Evolutionary conservation across 2,329 filamentous ascomycete genomes (phyloP).

Genomic region (Cladophialophora carrionii): DNA sequence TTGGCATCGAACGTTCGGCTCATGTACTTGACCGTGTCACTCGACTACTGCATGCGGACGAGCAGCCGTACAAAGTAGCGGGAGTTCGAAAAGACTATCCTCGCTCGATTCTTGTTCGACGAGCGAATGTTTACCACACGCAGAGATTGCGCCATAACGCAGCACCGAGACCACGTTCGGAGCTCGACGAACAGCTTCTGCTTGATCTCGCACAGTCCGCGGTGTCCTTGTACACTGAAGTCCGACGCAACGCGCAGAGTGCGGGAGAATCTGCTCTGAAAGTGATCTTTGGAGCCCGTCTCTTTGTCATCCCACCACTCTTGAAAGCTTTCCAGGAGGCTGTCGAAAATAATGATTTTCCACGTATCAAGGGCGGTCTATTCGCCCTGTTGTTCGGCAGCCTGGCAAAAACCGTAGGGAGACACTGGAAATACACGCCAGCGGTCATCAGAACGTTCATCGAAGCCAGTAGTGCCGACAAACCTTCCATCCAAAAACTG

Average conservation of each 20-base stretch:
- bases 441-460: conserved; percentile 89
- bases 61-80: conserved; percentile 90
- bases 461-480: conserved; percentile 84
- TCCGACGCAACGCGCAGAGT: conserved; percentile 88
- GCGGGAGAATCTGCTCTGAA: conserved; percentile 93
- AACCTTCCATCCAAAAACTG: conserved; percentile 89
- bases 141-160: conserved; percentile 94
- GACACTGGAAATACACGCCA: conserved; percentile 94
- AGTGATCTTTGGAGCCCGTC: conserved; percentile 81
- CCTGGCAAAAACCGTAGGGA: conserved; percentile 80
- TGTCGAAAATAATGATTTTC: conserved; percentile 77
- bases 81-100: conserved; percentile 91
- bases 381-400: conserved; percentile 90
- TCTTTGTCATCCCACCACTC: conserved; percentile 86
- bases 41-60: conserved; percentile 81
- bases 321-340: conserved; percentile 77
- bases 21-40: conserved; percentile 88
- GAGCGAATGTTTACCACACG: conserved; percentile 92
- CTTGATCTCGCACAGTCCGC: conserved; percentile 87
- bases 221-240: conserved; percentile 90
- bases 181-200: conserved; percentile 83
- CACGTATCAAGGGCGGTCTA: conserved; percentile 91
- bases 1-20: conserved; percentile 92
- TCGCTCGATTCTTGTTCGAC: conserved; percentile 84
- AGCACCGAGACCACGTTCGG: conserved; percentile 80